Conservation (phyloP, 2,329 filamentous ascomycete genomes). For the Colletotrichum sansevieriae region DNA sequence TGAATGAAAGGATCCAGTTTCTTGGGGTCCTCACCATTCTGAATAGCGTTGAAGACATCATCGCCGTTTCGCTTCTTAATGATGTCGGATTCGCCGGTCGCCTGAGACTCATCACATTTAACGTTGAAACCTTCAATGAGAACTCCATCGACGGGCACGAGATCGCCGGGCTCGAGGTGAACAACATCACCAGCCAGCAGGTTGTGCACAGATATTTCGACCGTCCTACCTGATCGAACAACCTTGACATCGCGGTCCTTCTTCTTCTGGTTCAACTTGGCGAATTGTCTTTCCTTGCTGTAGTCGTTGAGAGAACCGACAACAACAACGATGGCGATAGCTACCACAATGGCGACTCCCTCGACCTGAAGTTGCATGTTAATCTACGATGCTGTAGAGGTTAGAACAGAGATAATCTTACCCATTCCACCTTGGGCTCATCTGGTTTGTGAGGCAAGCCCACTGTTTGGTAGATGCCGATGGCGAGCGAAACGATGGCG, state of each 20-base stretch:
- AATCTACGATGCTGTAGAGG: no score
- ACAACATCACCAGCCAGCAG: conserved; percentile 78
- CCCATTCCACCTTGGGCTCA: conserved; percentile 62
- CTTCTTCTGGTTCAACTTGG: conserved; percentile 83
- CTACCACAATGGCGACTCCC: conserved; percentile 85
- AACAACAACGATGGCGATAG: conserved; percentile 81
- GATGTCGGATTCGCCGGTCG: conserved; percentile 83
- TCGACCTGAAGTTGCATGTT: conserved; percentile 62
- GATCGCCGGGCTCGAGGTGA: conserved; percentile 80
- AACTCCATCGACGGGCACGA: conserved; percentile 80
- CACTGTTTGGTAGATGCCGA: conserved; percentile 83
- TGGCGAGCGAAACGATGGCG: conserved; percentile 78
- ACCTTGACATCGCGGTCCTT: conserved; percentile 80
- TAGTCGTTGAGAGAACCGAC: conserved; percentile 85
- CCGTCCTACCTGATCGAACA: conserved; percentile 76
- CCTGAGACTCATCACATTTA: conserved; percentile 83
- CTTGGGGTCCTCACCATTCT: conserved; percentile 73
- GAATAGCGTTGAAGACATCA: conserved; percentile 77
- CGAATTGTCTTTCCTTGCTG: conserved; percentile 85
- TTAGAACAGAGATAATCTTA: no score
- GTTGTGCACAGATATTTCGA: conserved; percentile 78
- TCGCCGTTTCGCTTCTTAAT: conserved; percentile 77
- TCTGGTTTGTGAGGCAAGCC: conserved; percentile 65
- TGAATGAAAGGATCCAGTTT: conserved; percentile 89
- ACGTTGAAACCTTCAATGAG: conserved; percentile 80